These are phyloP conservation scores for Earliella scabrosa DNA, from an alignment of 1,284 basidiomycete genomes.

Conservation along the genomic window DNA sequence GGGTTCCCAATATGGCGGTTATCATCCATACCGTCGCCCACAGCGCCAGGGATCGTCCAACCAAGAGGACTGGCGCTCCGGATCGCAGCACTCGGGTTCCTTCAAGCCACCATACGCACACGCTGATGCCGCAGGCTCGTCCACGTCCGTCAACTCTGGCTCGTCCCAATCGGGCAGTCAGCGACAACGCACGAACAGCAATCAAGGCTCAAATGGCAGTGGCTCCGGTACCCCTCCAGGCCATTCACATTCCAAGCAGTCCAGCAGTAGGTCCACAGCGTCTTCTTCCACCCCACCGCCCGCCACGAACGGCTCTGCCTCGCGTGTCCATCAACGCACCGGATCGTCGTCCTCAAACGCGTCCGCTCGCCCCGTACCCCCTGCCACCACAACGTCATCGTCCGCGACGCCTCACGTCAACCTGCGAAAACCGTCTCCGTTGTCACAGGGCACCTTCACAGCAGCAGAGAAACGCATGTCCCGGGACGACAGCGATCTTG, in stretches of 20 bases:
- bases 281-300: conserved; percentile 27
- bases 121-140: conserved; percentile 74
- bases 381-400: conserved; percentile 36
- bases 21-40: conserved; percentile 83
- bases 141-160: conserved; percentile 74
- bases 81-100: conserved; percentile 39
- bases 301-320: conserved; percentile 35
- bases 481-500: conserved; percentile 75
- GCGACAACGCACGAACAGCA: conserved; percentile 67
- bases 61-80: conserved; percentile 53
- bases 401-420: conserved; percentile 40
- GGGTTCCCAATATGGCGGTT: conserved; percentile 59
- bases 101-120: conserved; percentile 72
- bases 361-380: conserved; percentile 34
- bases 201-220: conserved; percentile 34
- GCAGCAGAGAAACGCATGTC: conserved; percentile 76
- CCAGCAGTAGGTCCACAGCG: conserved; percentile 30
- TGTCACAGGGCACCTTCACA: conserved; percentile 72
- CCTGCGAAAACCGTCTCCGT: conserved; percentile 73
- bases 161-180: conserved; percentile 42
- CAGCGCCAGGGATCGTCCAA: conserved; percentile 46
- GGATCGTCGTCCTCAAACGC: conserved; percentile 48
- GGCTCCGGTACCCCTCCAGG: conserved; percentile 14
- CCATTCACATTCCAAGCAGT: conserved; percentile 36
- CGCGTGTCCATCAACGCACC: conserved; percentile 46